phyloP scores from a whole-genome alignment of 352 stramenopile species.

The Globisporangium uncinulatum region DNA sequence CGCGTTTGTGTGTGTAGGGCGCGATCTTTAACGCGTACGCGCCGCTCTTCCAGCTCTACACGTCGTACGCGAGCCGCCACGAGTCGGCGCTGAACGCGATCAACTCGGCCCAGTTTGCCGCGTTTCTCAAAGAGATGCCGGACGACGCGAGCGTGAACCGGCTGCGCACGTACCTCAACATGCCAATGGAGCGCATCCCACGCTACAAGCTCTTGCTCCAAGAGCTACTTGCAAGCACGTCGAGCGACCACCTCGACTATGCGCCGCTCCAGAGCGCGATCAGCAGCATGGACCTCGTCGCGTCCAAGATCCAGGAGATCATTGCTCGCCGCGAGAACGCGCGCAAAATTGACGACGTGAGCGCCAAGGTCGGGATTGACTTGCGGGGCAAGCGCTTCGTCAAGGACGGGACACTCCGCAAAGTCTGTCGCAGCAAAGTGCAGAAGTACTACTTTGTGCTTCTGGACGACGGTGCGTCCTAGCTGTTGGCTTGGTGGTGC shows the following conservation, averaged over 20 bases:
- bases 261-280: constrained; percentile 65
- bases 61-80: constrained; percentile 79
- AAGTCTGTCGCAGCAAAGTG: constrained; percentile 82
- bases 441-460: constrained; percentile 83
- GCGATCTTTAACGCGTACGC: constrained; percentile 86
- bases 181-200: constrained; percentile 83
- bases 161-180: constrained; percentile 75
- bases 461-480: constrained; percentile 66
- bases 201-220: constrained; percentile 82
- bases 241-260: constrained; percentile 67
- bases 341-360: constrained; percentile 52
- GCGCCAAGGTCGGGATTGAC: constrained; percentile 61
- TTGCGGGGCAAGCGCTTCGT: constrained; percentile 60
- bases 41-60: constrained; percentile 81
- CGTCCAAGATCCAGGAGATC: constrained; percentile 76
- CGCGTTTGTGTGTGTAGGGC: constrained; percentile 23
- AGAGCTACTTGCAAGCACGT: constrained; percentile 65
- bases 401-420: constrained; percentile 73
- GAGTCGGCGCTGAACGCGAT: constrained; percentile 62
- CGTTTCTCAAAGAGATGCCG: constrained; percentile 69
- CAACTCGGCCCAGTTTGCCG: constrained; percentile 65
- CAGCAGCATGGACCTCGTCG: constrained; percentile 66
- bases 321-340: constrained; percentile 66
- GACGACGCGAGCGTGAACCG: constrained; percentile 53
- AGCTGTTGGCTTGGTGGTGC: background rate